Evolutionary conservation across 805 yeast species (phyloP).

Genomic region (Starmerella ratchasimensis): DNA sequence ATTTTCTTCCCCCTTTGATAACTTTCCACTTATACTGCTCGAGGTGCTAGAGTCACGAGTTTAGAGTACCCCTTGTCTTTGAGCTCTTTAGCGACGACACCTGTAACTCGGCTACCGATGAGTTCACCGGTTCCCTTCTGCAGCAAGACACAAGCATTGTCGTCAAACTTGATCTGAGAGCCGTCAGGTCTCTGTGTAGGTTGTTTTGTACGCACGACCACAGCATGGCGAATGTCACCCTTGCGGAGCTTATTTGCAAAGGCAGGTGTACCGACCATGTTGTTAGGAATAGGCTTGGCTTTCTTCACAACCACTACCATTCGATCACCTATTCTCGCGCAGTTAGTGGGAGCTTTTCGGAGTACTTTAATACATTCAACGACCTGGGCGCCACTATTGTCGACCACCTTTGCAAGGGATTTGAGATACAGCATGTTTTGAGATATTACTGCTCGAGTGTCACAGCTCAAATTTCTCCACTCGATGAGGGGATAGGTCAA

Average conservation of each 20-base stretch:
- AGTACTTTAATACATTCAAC: slow-evolving; percentile 94
- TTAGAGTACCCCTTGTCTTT: slow-evolving; percentile 72
- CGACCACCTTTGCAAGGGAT: slow-evolving; percentile 77
- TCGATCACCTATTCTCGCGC: slow-evolving; percentile 79
- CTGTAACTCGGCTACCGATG: slow-evolving; percentile 80
- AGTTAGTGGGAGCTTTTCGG: slow-evolving; percentile 72
- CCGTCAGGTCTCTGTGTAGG: slow-evolving; percentile 74
- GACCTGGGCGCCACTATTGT: slow-evolving; percentile 87
- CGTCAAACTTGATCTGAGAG: slow-evolving; percentile 73
- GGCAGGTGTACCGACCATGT: slow-evolving; percentile 58
- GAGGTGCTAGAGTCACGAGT: slow-evolving; percentile 83
- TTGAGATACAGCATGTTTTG: slow-evolving; percentile 75
- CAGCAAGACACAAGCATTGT: slow-evolving; percentile 90
- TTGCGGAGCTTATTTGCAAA: slow-evolving; percentile 60
- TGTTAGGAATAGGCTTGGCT: slow-evolving; percentile 63
- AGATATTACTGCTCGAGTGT: too few species aligned
- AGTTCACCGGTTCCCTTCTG: slow-evolving; percentile 85
- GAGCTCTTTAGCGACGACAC: slow-evolving; percentile 84
- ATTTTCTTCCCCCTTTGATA: neutral
- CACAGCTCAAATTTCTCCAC: too few species aligned
- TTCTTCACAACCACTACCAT: slow-evolving; percentile 89
- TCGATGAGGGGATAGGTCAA: too few species aligned
- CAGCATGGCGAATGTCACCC: slow-evolving; percentile 92
- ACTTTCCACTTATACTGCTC: slow-evolving; percentile 36
- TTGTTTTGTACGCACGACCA: slow-evolving; percentile 84